Conservation (phyloP, 2,329 filamentous ascomycete genomes). For the Trichoderma pleuroti region DNA sequence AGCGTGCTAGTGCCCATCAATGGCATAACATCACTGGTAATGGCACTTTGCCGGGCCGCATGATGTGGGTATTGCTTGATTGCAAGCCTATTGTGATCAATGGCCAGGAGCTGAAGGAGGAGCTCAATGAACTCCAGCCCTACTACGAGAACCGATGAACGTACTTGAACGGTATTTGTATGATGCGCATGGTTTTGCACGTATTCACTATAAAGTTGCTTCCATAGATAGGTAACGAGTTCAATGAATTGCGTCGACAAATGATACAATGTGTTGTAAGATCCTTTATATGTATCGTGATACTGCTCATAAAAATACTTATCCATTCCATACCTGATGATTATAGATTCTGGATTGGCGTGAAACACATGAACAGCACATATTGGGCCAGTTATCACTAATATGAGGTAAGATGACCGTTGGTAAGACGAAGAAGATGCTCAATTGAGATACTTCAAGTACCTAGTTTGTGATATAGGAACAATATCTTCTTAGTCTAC, state of each 20-base stretch:
- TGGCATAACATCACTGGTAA: conserved; percentile 12
- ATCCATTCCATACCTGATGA: neutral
- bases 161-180: neutral
- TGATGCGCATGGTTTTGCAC: neutral
- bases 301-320: neutral
- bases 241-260: neutral
- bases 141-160: conserved; percentile 7
- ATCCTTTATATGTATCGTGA: neutral
- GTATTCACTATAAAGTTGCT: neutral
- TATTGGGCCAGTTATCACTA: neutral
- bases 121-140: conserved; percentile 3
- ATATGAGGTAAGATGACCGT: neutral
- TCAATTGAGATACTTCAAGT: too few species aligned
- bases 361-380: neutral
- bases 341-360: neutral
- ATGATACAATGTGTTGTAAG: neutral
- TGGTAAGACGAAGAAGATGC: neutral
- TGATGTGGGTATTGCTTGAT: conserved; percentile 15
- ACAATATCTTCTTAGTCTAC: neutral
- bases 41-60: conserved; percentile 3
- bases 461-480: neutral
- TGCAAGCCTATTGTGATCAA: conserved; percentile 8
- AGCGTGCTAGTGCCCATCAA: conserved; percentile 41
- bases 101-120: conserved; percentile 2
- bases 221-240: neutral